These are phyloP conservation scores for Cyberlindnera lachancei DNA, from an alignment of 805 yeast genomes.

Conservation along the genomic window DNA sequence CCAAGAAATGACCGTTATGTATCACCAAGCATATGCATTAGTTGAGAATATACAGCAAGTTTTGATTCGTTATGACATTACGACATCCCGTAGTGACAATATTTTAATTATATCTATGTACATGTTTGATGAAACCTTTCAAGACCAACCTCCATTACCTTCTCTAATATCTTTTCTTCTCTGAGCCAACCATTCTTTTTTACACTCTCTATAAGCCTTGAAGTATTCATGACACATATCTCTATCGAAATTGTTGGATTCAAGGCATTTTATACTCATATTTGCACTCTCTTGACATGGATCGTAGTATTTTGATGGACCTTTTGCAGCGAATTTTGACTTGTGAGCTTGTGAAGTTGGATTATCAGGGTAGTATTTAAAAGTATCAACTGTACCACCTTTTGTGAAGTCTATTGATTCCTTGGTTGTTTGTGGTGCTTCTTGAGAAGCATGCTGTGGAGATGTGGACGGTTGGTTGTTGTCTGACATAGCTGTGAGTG, in stretches of 20 bases:
- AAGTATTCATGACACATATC: slow-evolving; percentile 72
- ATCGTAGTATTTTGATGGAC: slow-evolving; percentile 78
- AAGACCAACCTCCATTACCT: slow-evolving; percentile 21
- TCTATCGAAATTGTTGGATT: slow-evolving; percentile 65
- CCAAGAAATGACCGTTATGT: slow-evolving; percentile 1
- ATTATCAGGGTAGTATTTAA: slow-evolving; percentile 78
- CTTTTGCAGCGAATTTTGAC: slow-evolving; percentile 63
- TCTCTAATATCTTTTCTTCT: slow-evolving; percentile 28
- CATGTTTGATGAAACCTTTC: not conserved
- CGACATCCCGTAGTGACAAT: too few relatives aligned
- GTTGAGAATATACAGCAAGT: not conserved
- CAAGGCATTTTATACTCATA: slow-evolving; percentile 82
- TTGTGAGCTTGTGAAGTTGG: slow-evolving; percentile 70
- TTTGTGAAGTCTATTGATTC: slow-evolving; percentile 43
- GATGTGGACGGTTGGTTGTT: too few relatives aligned
- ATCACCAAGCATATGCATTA: slow-evolving; percentile 3
- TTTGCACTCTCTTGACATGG: slow-evolving; percentile 88
- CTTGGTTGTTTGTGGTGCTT: too few relatives aligned
- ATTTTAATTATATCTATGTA: not conserved
- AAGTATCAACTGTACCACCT: slow-evolving; percentile 47
- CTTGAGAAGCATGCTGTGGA: too few relatives aligned
- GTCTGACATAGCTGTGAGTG: too few relatives aligned
- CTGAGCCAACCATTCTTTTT: slow-evolving; percentile 56
- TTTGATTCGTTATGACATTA: too few relatives aligned
- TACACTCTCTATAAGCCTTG: slow-evolving; percentile 90